A percentile compares a stretch with the other conserved stretches of the same genome.
Conservation (phyloP, 192 early-diverging fungal genomes). For the Haplosporangium gracile region DNA sequence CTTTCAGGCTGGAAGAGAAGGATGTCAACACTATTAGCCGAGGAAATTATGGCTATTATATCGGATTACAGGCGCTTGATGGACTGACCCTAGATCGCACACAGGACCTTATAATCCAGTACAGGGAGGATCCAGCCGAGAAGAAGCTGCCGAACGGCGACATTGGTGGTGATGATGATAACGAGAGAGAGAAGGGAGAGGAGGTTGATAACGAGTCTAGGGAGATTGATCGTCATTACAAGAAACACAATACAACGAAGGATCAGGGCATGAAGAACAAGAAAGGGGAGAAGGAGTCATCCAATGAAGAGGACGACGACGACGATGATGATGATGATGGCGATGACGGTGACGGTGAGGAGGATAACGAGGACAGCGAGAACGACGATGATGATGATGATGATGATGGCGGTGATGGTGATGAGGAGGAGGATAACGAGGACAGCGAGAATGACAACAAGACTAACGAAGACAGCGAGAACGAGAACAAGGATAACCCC, state of each 20-base stretch:
- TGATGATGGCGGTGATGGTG: background rate
- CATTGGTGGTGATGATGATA: background rate
- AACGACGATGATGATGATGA: background rate
- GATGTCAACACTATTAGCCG: conserved; percentile 3
- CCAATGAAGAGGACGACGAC: background rate
- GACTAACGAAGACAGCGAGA: background rate
- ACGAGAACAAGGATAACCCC: background rate
- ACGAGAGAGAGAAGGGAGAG: background rate
- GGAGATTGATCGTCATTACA: background rate
- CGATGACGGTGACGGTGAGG: background rate
- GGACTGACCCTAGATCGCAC: conserved; percentile 26
- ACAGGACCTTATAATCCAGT: conserved; percentile 11
- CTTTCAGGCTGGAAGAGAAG: conserved; percentile 21
- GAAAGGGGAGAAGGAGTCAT: background rate
- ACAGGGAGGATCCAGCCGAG: background rate
- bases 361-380: background rate
- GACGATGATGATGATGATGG: background rate
- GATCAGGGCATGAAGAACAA: background rate
- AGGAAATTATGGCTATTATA: conserved; percentile 15
- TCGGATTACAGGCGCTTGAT: conserved; percentile 13
- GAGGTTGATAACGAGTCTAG: background rate
- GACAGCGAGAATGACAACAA: background rate
- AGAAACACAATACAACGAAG: background rate
- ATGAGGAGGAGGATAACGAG: background rate
- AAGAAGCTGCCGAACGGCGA: background rate